Conservation (phyloP, 768 basidiomycete genomes). For the Pulveroboletus sp. region DNA sequence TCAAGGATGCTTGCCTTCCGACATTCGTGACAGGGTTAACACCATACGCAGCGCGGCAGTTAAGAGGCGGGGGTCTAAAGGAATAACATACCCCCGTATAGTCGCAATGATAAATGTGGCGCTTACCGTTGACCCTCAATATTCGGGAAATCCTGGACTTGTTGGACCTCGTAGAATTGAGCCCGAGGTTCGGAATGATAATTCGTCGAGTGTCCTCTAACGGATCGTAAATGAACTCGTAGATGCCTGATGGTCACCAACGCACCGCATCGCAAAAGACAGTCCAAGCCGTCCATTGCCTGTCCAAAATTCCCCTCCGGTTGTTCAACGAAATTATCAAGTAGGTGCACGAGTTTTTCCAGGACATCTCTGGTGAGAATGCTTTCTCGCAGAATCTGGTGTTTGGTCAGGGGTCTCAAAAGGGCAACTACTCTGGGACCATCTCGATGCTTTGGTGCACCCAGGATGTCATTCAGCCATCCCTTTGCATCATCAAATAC, state of each 20-base stretch:
- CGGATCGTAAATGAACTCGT: not conserved
- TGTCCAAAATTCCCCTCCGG: slow-evolving; percentile 9
- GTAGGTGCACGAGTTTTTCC: slow-evolving; percentile 7
- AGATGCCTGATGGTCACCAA: not conserved
- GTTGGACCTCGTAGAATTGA: not conserved
- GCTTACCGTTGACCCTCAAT: slow-evolving; percentile 13
- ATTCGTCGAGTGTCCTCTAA: slow-evolving; percentile 10
- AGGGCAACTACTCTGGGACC: slow-evolving; percentile 19
- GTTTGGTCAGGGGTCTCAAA: slow-evolving; percentile 18
- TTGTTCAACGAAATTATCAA: slow-evolving; percentile 9
- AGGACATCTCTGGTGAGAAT: slow-evolving; percentile 15
- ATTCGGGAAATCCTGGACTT: slow-evolving; percentile 12
- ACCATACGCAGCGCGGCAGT: slow-evolving; percentile 18
- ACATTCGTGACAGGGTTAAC: slow-evolving; percentile 13
- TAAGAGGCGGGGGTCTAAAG: slow-evolving; percentile 10
- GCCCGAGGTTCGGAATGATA: slow-evolving; percentile 8
- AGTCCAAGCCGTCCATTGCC: slow-evolving; percentile 21
- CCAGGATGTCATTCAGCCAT: slow-evolving; percentile 10
- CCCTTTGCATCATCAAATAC: slow-evolving; percentile 14
- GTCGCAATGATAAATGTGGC: too few relatives aligned
- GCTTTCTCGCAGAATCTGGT: slow-evolving; percentile 7
- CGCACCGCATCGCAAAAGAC: slow-evolving; percentile 17
- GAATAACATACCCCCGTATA: not conserved
- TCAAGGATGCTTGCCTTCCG: slow-evolving; percentile 9
- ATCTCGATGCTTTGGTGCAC: slow-evolving; percentile 14